A percentile compares a stretch with the other conserved stretches of the same genome.
phyloP scores from a whole-genome alignment of 164 flowering plant species.

The Pachysandra terminalis region DNA sequence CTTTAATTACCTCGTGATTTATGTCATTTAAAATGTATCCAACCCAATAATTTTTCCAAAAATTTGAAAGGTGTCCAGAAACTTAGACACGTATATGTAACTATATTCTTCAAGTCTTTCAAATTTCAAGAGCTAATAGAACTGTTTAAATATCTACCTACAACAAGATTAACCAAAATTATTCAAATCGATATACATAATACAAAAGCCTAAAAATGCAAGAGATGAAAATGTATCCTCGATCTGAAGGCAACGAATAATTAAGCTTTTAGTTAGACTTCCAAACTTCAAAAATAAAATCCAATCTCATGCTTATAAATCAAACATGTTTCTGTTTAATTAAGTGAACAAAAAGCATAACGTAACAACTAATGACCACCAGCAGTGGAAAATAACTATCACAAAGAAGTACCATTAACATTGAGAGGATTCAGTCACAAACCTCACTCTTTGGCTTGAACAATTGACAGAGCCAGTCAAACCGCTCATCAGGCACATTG shows the following conservation, averaged over 20 bases:
- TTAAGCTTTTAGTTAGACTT: not conserved
- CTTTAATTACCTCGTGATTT: too few species aligned
- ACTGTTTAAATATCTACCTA: not conserved
- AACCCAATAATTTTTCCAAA: too few species aligned
- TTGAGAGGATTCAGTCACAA: slow-evolving; percentile 15
- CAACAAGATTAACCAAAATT: not conserved
- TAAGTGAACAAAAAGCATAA: not conserved
- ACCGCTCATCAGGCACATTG: slow-evolving; percentile 86
- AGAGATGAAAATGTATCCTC: not conserved
- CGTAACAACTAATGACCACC: not conserved
- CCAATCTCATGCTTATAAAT: not conserved
- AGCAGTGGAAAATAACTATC: not conserved
- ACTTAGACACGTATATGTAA: too few species aligned
- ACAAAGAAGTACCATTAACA: not conserved
- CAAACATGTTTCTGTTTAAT: not conserved
- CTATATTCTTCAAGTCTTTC: too few species aligned
- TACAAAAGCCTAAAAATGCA: not conserved
- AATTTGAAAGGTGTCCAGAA: too few species aligned
- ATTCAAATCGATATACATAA: not conserved
- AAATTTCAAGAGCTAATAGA: too few species aligned
- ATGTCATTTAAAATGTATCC: too few species aligned
- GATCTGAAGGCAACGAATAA: not conserved
- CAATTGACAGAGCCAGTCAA: slow-evolving; percentile 85
- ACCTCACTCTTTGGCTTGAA: slow-evolving; percentile 97
- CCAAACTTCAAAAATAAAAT: not conserved